Evolutionary conservation across 768 basidiomycete genomes (phyloP), one percentile per base, ranked within the genome.

Genomic region (Sarcodon sp.): DNA sequence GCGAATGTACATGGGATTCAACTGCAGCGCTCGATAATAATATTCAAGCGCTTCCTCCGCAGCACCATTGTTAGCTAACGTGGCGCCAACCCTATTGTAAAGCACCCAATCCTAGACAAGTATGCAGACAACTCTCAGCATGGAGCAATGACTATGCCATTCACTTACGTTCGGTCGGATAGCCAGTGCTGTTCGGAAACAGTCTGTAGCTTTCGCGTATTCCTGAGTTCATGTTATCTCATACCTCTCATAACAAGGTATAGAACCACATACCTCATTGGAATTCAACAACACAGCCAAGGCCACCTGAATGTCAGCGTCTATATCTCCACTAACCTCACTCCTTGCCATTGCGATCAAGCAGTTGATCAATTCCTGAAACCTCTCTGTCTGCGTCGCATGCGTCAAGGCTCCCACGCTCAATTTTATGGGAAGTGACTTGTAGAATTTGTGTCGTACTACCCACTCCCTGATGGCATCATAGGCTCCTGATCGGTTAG

Each of bases 261-360:
- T 27, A 27, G 4, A 27, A 27, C 4, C 15, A 55, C 47, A 49
- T 51, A 88, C 90, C 71, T 96, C 94, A 50, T 82, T 89, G 7
- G 87, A 79, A 63, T 96, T 98, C 61, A 99, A 73, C 57, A 98
- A 60, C 35, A 98, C 85, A 4, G 91, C 94, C 45, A 99, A 71
- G 4, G 91, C 96, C 44, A 98, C 80, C 66, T 99, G 96, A 31
- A 93, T 80, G 62, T 99, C 94, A 7, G 94, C 83, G 61, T 99
- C 96, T 18, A 98, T 74, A 3, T 27, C 39, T 13, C 27, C 16
- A 3, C 27, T 11, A 9, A 16, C 39, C 13, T 41, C 13, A 46
- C 71, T 71, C 55, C 80, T 70, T 36, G 83, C 93, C 75, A 97
- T 83, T 12, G 68, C 70, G 54, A 98, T 87, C 57, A 98, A 66